Percentiles rank a stretch among this genome's conserved stretches.
Conservation (phyloP, 192 early-diverging fungal species). For the Mortierella antarctica region DNA sequence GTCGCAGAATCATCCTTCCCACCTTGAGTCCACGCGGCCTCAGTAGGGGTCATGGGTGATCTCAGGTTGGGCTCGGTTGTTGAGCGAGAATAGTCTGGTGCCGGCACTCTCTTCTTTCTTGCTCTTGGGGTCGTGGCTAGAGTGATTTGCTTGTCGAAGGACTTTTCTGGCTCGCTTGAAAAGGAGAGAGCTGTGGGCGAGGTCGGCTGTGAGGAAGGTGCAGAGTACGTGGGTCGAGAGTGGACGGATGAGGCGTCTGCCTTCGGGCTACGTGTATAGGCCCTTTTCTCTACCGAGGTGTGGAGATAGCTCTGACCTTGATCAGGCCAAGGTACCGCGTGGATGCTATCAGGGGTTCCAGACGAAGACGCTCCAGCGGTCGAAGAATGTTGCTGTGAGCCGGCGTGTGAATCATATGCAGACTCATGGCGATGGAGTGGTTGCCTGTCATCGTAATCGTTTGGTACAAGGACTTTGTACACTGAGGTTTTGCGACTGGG, state of each 20-base stretch:
- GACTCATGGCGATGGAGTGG: slow-evolving; percentile 20
- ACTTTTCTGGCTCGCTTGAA: background rate
- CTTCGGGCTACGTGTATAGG: too few species aligned
- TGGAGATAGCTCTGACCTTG: background rate
- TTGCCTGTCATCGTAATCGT: slow-evolving; percentile 47
- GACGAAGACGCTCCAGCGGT: background rate
- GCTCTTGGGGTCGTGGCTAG: background rate
- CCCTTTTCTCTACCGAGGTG: background rate
- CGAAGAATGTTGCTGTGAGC: background rate
- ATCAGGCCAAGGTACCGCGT: background rate
- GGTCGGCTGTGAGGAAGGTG: slow-evolving; percentile 1
- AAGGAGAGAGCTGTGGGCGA: background rate
- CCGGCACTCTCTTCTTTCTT: slow-evolving; percentile 1
- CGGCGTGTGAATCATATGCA: background rate
- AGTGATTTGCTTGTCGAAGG: background rate
- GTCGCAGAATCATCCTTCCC: too few species aligned
- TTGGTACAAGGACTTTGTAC: slow-evolving; percentile 29
- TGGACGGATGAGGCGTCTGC: background rate
- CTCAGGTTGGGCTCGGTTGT: too few species aligned
- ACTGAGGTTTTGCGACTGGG: slow-evolving; percentile 1
- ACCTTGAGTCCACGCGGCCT: too few species aligned
- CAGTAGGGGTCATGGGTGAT: too few species aligned
- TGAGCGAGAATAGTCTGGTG: too few species aligned
- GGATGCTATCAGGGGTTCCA: background rate
- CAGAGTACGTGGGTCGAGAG: background rate